Base-by-base conservation (phyloP, 2,329 filamentous ascomycete species). In the Elsinoe ampelina region DNA sequence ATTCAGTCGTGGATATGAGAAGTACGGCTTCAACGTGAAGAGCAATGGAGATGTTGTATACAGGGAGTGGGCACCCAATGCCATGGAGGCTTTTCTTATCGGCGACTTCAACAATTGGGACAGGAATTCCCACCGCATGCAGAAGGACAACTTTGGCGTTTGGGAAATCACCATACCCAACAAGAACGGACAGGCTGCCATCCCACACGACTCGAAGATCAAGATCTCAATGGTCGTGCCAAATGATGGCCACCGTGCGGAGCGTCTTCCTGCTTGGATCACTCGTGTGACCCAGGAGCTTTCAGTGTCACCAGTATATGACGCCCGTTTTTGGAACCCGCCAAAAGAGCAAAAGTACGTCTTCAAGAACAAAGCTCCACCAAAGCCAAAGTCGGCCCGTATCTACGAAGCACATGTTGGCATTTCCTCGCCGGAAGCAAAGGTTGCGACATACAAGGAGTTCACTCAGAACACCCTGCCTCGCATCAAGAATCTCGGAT, bases 351-450 rank as follows among this genome's bases (percentile, higher is more conserved):
- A 95, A 67, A 82, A 76, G 66, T 97, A 97, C 70, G 77, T 81
- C 56, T 95, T 95, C 79, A 91, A 95, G 75, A 81, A 97, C 71
- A 66, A 80, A 47, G 81, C 86, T 52, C 93, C 92, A 5, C 83
- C 84, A 70, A 95, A 92, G 77, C 93, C 93, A 1, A 71, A 77
- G 58, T 95, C 90, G 65, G 83, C 82, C n/a, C 85, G 93, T 52
- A 90, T 98, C 58, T 98, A 98, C 72, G 93, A 98, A 73, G 93
- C 93, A n/a, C 93, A 98, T 67, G 90, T 98, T 41, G 93, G 93
- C 52, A 98, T 98, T 64, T 96, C 92, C 5, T 93, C 89, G 2
- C 89, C 91, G 1, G 92, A 97, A 62, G 82, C 86, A 61, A 85
- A 83, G 63, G 90, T 98, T 38, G 83, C 93, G 2, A 95, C 89